Conservation (phyloP, 345 rosid species). For the Cardamine chenopodiifolia region DNA sequence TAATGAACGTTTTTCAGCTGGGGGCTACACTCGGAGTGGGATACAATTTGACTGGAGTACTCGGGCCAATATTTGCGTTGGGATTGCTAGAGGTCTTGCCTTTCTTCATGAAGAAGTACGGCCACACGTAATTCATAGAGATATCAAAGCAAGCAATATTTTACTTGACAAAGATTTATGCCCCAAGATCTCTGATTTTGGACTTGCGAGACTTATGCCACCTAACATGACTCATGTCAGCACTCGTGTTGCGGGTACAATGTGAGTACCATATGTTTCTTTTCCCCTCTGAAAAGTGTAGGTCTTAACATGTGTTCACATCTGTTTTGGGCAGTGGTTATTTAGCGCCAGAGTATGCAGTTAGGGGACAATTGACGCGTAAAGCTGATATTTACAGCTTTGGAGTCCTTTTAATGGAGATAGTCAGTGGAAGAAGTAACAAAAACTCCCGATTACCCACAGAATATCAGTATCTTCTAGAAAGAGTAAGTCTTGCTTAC, state of each 20-base stretch:
- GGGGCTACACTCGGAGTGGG: conserved; percentile 47
- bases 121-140: conserved; percentile 86
- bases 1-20: conserved; percentile 49
- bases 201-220: conserved; percentile 93
- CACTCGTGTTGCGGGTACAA: conserved; percentile 98
- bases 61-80: conserved; percentile 69
- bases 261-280: conserved; percentile 55
- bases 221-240: conserved; percentile 84
- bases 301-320: conserved; percentile 21
- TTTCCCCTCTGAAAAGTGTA: neutral
- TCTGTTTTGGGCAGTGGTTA: conserved; percentile 67
- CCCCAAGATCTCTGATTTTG: conserved; percentile 95
- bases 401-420: conserved; percentile 89
- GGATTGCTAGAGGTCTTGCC: conserved; percentile 82
- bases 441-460: conserved; percentile 69
- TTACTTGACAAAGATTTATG: conserved; percentile 75
- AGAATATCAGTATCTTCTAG: conserved; percentile 82
- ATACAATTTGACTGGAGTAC: conserved; percentile 79
- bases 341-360: conserved; percentile 97
- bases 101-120: conserved; percentile 85
- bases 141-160: conserved; percentile 96
- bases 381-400: conserved; percentile 92
- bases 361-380: conserved; percentile 86
- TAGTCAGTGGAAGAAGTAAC: conserved; percentile 86
- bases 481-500: conserved; percentile 60